Evolutionary conservation across 805 yeast species (phyloP).

Genomic region (Grigorovia humatica): DNA sequence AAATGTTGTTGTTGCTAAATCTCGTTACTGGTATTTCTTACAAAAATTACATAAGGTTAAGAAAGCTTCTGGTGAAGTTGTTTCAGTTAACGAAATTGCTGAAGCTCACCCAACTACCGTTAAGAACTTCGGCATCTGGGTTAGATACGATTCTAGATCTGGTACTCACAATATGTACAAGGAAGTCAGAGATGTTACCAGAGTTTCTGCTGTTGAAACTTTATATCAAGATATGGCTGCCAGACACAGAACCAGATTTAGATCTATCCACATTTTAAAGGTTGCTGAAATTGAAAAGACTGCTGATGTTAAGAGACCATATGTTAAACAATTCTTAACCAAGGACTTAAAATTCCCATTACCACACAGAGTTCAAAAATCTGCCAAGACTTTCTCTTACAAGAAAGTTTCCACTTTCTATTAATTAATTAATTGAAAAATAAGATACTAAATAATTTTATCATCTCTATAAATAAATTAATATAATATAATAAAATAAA

Average conservation of each 20-base stretch:
- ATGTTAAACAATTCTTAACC: constrained; percentile 92
- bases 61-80: constrained; percentile 99
- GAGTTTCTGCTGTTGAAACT: constrained; percentile 97
- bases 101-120: constrained; percentile 98
- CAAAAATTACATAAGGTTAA: constrained; percentile 98
- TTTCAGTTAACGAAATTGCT: constrained; percentile 79
- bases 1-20: constrained; percentile 97
- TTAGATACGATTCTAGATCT: constrained; percentile 99
- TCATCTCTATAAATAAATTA: not conserved
- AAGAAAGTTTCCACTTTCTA: constrained; percentile 96
- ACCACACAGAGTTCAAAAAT: constrained; percentile 97
- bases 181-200: constrained; percentile 99
- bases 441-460: not conserved
- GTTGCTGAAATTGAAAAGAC: constrained; percentile 97
- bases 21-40: constrained; percentile 99
- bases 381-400: constrained; percentile 78
- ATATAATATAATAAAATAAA: not conserved
- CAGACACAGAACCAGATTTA: constrained; percentile 99
- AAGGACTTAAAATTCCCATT: constrained; percentile 98
- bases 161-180: constrained; percentile 99
- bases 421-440: constrained; percentile 37
- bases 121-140: constrained; percentile 99
- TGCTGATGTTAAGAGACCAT: constrained; percentile 98
- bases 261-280: constrained; percentile 98
- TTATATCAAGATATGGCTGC: constrained; percentile 99